Base-by-base conservation (phyloP, 1,284 basidiomycete genomes). In the Fomitopsis palustris region DNA sequence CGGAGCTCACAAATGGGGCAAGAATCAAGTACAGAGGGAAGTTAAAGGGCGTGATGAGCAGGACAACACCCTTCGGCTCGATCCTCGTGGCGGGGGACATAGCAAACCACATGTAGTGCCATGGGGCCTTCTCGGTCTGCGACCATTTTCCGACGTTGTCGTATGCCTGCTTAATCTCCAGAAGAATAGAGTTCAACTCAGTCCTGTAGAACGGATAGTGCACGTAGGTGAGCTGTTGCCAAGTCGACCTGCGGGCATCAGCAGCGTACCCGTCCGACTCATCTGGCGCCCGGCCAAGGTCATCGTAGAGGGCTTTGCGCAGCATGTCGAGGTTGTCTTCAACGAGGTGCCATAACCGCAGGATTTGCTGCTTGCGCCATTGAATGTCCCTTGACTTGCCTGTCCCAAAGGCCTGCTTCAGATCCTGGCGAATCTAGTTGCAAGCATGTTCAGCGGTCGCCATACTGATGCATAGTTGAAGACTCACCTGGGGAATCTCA, bases 101-200 rank as follows among this genome's bases (percentile, higher is more conserved):
- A 0, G 80, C 71, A 3, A 75, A 73, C 64, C 75, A 85, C 60
- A 80, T 83, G 49, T 87, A 17, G 21, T 78, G 81, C 68, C 88
- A 86, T 0, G 82, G 69, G 0, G 83, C 77, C 45, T 74, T 80
- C 62, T 92, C 87, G 5, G 89, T 80, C 69, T 86, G 86, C n/a
- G 87, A 78, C 93, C 92, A 94, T 68, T 84, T 84, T 27, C 85
- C 85, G 47, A 96, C 80, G 54, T 84, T 81, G 47, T 84, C 79
- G 65, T 92, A 82, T 0, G 88, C 82, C 0, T 79, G 73, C 53
- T 85, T 79, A 53, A 84, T 78, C 66, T 95, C 93, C 42, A 75
- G 69, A 23, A 90, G 68, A 8, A 81, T 76, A 5, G 79, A 68
- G 27, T 74, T 71, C 55, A 87, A 76, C 63, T 90, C 88, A 2